Conservation (phyloP, 1,139 yeast species). For the Candida albicans region DNA sequence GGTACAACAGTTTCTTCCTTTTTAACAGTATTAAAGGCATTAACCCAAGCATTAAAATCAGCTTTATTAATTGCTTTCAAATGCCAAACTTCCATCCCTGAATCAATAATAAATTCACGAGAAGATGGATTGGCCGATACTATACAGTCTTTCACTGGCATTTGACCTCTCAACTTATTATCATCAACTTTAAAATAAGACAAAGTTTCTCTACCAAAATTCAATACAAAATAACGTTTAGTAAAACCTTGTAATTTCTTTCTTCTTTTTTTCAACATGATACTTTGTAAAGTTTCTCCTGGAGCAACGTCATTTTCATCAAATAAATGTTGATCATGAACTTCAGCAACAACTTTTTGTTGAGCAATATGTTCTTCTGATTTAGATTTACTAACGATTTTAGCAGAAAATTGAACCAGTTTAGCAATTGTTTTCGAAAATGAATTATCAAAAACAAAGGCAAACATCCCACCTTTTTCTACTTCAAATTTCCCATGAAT, state of each 20-base stretch:
- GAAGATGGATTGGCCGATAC: constrained; percentile 74
- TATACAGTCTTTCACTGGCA: constrained; percentile 80
- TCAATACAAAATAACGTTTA: constrained; percentile 79
- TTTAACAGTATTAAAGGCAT: constrained; percentile 62
- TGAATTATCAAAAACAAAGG: constrained; percentile 89
- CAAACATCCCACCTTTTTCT: constrained; percentile 64
- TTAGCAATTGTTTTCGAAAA: constrained; percentile 85
- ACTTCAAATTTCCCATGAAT: constrained; percentile 64
- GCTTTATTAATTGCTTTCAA: constrained; percentile 63
- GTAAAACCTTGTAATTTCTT: constrained; percentile 81
- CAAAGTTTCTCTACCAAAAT: constrained; percentile 77
- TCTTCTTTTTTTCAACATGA: constrained; percentile 71
- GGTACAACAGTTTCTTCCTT: constrained; percentile 15
- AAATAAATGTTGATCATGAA: constrained; percentile 12
- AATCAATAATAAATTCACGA: constrained; percentile 76
- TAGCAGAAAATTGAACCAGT: constrained; percentile 69
- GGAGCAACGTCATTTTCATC: constrained; percentile 8
- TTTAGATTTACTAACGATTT: constrained; percentile 26
- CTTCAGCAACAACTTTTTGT: constrained; percentile 10
- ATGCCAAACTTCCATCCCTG: constrained; percentile 96
- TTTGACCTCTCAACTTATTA: constrained; percentile 81
- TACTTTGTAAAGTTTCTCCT: constrained; percentile 71
- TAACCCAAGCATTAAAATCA: constrained; percentile 81
- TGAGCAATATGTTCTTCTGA: constrained; percentile 3
- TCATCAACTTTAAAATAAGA: constrained; percentile 75